Conservation (phyloP, 2,329 filamentous ascomycete genomes). For the Arachnomyces sp. region DNA sequence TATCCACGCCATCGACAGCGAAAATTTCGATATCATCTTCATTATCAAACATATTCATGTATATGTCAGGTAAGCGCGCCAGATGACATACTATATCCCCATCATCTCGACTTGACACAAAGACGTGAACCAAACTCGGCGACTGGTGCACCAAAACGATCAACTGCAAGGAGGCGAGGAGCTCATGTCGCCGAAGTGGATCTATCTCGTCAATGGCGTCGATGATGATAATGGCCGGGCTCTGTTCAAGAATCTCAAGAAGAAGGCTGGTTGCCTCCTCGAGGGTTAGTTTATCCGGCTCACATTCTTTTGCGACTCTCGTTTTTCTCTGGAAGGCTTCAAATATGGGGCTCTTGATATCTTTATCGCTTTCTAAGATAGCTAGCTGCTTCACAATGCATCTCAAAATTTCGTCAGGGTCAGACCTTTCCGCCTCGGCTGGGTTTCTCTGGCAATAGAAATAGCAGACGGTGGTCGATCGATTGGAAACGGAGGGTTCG, state of each 20-base stretch:
- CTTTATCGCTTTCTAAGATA: constrained; percentile 3
- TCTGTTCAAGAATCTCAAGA: constrained; percentile 14
- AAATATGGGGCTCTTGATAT: constrained; percentile 8
- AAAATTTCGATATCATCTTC: constrained; percentile 21
- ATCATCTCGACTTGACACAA: constrained; percentile 29
- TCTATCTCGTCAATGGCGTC: constrained; percentile 31
- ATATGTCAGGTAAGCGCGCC: constrained; percentile 18
- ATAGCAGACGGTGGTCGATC: constrained; percentile 11
- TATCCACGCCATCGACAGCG: constrained; percentile 13
- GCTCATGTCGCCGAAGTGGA: constrained; percentile 11
- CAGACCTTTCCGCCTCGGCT: constrained; percentile 16
- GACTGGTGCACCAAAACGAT: constrained; percentile 22
- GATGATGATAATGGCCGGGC: constrained; percentile 24
- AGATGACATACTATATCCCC: constrained; percentile 15
- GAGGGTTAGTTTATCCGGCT: constrained; percentile 6
- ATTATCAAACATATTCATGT: constrained; percentile 19
- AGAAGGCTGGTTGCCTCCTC: constrained; percentile 14
- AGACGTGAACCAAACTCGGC: constrained; percentile 24
- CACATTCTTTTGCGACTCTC: constrained; percentile 8
- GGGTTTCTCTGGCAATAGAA: constrained; percentile 23
- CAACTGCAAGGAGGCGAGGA: constrained; percentile 20
- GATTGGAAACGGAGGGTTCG: background rate
- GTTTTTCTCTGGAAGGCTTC: too few species aligned
- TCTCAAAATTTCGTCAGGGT: constrained; percentile 15
- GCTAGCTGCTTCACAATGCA: constrained; percentile 18